phyloP scores from a whole-genome alignment of 805 yeast genomes.

The Komagataella pseudopastoris region DNA sequence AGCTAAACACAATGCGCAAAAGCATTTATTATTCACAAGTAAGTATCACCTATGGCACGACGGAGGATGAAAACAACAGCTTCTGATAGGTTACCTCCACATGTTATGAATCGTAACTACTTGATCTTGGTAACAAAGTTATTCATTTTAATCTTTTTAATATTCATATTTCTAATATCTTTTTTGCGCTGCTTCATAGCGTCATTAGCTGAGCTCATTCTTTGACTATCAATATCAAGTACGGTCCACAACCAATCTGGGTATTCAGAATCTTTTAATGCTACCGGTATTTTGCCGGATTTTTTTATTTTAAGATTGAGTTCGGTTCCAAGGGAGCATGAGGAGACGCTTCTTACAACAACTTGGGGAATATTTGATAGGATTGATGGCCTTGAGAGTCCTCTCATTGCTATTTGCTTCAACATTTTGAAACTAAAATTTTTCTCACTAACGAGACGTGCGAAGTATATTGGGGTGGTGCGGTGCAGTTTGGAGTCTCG shows the following conservation, averaged over 20 bases:
- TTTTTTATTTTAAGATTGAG: conserved; percentile 64
- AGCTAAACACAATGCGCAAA: too few species aligned
- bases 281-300: conserved; percentile 78
- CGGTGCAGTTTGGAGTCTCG: background rate
- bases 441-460: background rate
- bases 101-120: background rate
- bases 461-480: background rate
- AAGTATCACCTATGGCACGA: background rate
- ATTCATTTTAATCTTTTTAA: conserved; percentile 57
- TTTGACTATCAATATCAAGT: conserved; percentile 53
- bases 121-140: conserved; percentile 59
- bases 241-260: conserved; percentile 93
- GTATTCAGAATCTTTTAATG: conserved; percentile 76
- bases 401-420: background rate
- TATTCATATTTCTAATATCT: conserved; percentile 53
- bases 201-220: conserved; percentile 35
- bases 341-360: conserved; percentile 16
- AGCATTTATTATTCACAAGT: too few species aligned
- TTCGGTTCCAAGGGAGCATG: conserved; percentile 60
- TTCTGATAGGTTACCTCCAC: background rate
- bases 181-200: conserved; percentile 60
- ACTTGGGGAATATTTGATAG: background rate
- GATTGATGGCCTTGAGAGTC: background rate
- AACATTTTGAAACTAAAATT: too few species aligned
- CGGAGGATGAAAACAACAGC: background rate